Conservation (phyloP, 1,139 yeast genomes). For the Nakaseomyces kungkrabaensis region DNA sequence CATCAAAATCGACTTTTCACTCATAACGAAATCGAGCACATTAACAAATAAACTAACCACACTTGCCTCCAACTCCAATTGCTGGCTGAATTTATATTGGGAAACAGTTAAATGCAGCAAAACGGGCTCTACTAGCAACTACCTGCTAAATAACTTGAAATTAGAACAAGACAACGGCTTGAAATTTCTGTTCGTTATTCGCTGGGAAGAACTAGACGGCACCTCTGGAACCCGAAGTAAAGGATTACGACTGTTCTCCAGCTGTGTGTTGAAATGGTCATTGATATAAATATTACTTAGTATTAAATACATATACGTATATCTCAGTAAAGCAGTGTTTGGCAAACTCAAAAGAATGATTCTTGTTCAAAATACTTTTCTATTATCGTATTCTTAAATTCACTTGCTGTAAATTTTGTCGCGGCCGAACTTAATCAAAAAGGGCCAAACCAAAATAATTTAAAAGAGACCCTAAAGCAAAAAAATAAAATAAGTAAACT, state of each 20-base stretch:
- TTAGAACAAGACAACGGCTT: slow-evolving; percentile 16
- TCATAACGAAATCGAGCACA: slow-evolving; percentile 7
- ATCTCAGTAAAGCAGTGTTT: no score
- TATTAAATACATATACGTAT: no score
- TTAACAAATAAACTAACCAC: slow-evolving; percentile 14
- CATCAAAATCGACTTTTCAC: slow-evolving; percentile 17
- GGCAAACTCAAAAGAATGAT: no score
- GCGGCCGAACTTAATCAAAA: no score
- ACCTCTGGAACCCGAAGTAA: slow-evolving; percentile 47
- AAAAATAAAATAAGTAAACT: no score
- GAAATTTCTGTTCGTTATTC: slow-evolving; percentile 15
- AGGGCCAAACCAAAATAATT: no score
- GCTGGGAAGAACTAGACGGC: slow-evolving; percentile 66
- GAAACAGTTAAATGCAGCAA: slow-evolving; percentile 22
- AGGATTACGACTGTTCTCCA: slow-evolving; percentile 42
- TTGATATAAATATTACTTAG: neutral
- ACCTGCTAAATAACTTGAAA: slow-evolving; percentile 7
- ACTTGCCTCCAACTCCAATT: slow-evolving; percentile 20
- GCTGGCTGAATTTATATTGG: slow-evolving; percentile 34
- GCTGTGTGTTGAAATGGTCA: neutral
- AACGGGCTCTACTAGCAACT: slow-evolving; percentile 5
- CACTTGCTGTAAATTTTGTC: no score
- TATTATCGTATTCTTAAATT: no score
- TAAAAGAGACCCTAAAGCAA: no score
- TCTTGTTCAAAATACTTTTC: no score